Base-by-base conservation (phyloP, 805 yeast species). In the Zygosaccharomyces pseudorouxii region DNA sequence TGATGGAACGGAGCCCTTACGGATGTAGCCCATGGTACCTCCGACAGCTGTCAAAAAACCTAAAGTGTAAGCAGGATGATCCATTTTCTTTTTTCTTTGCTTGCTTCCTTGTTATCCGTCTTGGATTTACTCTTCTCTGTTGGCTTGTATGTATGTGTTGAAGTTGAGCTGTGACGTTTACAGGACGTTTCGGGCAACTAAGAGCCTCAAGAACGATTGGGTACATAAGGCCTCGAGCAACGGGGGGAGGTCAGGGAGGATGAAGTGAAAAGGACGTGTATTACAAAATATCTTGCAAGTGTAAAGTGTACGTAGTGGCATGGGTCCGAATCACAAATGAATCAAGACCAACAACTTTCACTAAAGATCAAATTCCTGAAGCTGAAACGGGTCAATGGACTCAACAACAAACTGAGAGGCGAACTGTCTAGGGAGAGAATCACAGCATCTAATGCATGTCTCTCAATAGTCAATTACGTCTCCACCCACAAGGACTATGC, bases 1-100 rank as follows among this genome's bases (percentile, higher is more conserved):
- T 0, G 96, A 88, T 19, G 95, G 95, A 31, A 83, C 61, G 1
- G 96, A 86, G 10, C 84, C 78, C 57, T 85, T 84, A 45, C 81
- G 80, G 68, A 69, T 59, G 67, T 71, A 86, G 35, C 93, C 93
- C 68, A 81, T 76, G 35, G 78, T 54, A 43, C 93, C 95, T 46
- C 93, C 93, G 46, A 79, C 64, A 47, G 83, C 74, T 58, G 85
- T 74, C 53, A 85, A 76, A 11, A 82, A 86, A 20, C 89, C 79
- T 57, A 86, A 74, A 18, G 90, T 81, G 57, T 73, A 79, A 46
- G 88, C 81, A 48, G 89, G 90, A 64, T 85, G 93, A 70, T 86
- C 95, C 93, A 68, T 58, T 20, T 23, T 46, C 16, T 25, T 39
- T 39, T 10, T 8, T 38, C 9, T 20, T 19, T 11, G 8, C 14